Percentiles rank a stretch among this genome's conserved stretches.
phyloP scores from a whole-genome alignment of 2,329 filamentous ascomycete genomes.

The Alternaria rosae region DNA sequence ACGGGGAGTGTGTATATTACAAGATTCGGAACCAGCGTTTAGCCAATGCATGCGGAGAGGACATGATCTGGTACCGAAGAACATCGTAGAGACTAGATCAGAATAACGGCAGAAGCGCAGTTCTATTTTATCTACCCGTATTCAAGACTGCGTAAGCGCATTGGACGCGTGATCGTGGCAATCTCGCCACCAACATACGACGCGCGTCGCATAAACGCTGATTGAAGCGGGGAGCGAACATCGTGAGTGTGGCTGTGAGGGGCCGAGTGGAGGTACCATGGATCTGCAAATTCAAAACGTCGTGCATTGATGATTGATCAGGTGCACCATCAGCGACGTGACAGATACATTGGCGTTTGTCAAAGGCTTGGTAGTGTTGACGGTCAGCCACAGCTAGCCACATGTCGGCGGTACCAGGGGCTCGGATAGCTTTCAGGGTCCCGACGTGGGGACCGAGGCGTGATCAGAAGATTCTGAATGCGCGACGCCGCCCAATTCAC shows the following conservation, averaged over 20 bases:
- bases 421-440: conserved; percentile 7
- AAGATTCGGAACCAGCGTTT: not conserved
- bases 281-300: conserved; percentile 9
- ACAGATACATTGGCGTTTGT: conserved; percentile 9
- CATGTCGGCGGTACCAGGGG: conserved; percentile 9
- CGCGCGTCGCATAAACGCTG: conserved; percentile 30
- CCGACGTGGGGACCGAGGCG: conserved; percentile 25
- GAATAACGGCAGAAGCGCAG: not conserved
- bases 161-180: conserved; percentile 11
- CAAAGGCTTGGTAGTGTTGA: conserved; percentile 3
- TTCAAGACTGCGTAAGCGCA: conserved; percentile 3
- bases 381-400: conserved; percentile 33
- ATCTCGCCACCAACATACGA: conserved; percentile 35
- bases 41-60: conserved; percentile 1
- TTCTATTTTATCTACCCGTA: not conserved
- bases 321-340: not conserved
- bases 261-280: conserved; percentile 2
- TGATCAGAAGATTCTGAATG: conserved; percentile 36
- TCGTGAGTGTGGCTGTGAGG: conserved; percentile 18
- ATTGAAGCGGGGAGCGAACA: not conserved
- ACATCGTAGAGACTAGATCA: not conserved
- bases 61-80: not conserved
- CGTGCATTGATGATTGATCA: conserved; percentile 2
- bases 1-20: not conserved
- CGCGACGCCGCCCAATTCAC: conserved; percentile 36